Evolutionary conservation across 495 filamentous ascomycete species (phyloP), one percentile per base, ranked within the genome.

Genomic region (Talaromyces thailandensis): DNA sequence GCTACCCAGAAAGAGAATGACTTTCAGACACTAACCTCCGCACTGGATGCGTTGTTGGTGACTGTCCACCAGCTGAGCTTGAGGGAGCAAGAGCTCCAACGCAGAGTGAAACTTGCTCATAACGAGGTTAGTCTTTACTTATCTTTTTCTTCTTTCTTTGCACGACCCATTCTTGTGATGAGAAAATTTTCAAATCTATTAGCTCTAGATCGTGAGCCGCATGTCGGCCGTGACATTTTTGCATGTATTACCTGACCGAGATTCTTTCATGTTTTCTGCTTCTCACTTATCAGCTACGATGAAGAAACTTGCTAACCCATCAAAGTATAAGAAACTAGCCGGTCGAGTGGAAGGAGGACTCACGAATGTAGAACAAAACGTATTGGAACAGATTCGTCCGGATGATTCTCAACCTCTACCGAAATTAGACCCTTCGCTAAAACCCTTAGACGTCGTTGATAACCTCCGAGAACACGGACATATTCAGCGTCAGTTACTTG

Each of bases 201-300:
- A 83, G 81, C 81, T 83, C 81, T 83, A 83, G 81, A 83, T 83
- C 80, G 80, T 74, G 72, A 82, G 78, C 72, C 74, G 73, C 76
- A 52, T 70, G 76, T 32, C 74, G 75, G 71, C 73, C 67, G 62
- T 81, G 81, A 83, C 77, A 81, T 68, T 71, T 70, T 70, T 56
- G 68, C 74, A 77, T 80, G 73, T 80, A 82, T 79, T 81, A 79
- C 77, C 76, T 76, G 77, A 81, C 65, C 65, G 71, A 76, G 75
- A 75, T 67, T 62, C 66, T 21, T 25, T 23, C 35, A n/a, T 45
- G 43, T 51, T 23, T 35, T 31, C 3, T 50, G 26, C 25, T 11
- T 51, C 12, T 16, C 25, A 28, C 29, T 25, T 29, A n/a, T 43
- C 6, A 25, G 4, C 6, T 0, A 24, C 6, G 55, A 56, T 24